These are phyloP conservation scores for Parasitella parasitica DNA, from an alignment of 371 early-diverging fungal genomes.

Conservation along the genomic window DNA sequence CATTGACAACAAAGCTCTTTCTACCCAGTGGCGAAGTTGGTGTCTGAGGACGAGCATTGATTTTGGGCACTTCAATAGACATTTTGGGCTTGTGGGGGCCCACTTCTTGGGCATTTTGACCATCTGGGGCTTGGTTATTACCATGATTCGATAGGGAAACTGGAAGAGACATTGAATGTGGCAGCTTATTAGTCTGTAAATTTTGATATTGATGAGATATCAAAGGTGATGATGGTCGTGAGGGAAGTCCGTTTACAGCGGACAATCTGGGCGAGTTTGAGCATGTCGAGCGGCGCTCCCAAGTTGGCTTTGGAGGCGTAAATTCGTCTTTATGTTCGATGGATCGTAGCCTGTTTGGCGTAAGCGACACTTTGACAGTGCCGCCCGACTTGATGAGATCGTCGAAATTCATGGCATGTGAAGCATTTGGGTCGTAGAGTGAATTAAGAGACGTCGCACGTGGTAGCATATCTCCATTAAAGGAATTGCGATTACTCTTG, in stretches of 20 bases:
- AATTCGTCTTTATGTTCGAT: conserved; percentile 47
- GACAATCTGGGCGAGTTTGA: conserved; percentile 22
- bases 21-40: conserved; percentile 22
- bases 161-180: not conserved
- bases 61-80: conserved; percentile 15
- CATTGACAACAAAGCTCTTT: conserved; percentile 9
- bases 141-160: not conserved
- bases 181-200: not conserved
- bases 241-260: not conserved
- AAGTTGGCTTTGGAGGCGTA: conserved; percentile 11
- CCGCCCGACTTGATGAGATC: conserved; percentile 58
- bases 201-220: not conserved
- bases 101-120: not conserved
- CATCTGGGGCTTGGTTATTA: not conserved
- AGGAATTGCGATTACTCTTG: conserved; percentile 36
- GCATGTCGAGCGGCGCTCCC: conserved; percentile 35
- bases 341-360: conserved; percentile 62
- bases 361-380: conserved; percentile 62
- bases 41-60: conserved; percentile 1
- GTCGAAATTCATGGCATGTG: conserved; percentile 50
- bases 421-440: conserved; percentile 40
- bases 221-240: conserved; percentile 13
- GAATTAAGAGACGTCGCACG: conserved; percentile 16
- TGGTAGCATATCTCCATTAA: conserved; percentile 18
- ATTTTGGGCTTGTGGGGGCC: not conserved